phyloP scores from a whole-genome alignment of 257 asterid species.

The Agastache rugosa region DNA sequence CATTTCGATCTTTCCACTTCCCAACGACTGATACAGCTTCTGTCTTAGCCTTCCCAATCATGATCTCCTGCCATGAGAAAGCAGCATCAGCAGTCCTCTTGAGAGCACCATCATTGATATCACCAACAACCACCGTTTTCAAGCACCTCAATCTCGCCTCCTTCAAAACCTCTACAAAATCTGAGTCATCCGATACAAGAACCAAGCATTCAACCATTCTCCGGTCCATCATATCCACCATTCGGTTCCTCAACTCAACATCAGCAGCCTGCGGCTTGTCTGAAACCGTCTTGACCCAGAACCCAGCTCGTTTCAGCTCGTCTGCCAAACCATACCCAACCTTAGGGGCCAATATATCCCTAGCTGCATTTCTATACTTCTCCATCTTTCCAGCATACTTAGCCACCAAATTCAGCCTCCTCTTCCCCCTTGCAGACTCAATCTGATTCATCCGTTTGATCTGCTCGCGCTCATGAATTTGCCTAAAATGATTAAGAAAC shows the following conservation, averaged over 20 bases:
- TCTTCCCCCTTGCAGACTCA: constrained; percentile 79
- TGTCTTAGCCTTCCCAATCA: constrained; percentile 79
- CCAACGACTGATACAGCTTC: constrained; percentile 82
- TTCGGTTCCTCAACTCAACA: constrained; percentile 62
- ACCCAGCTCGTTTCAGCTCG: constrained; percentile 84
- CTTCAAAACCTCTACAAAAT: constrained; percentile 67
- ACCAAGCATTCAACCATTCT: constrained; percentile 69
- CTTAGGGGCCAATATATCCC: constrained; percentile 74
- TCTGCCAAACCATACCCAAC: constrained; percentile 79
- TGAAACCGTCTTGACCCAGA: constrained; percentile 74
- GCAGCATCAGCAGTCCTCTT: constrained; percentile 82
- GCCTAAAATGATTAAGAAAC: constrained; percentile 77
- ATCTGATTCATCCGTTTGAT: constrained; percentile 79
- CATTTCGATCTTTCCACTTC: constrained; percentile 78
- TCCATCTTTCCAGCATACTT: constrained; percentile 85
- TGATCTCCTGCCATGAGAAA: constrained; percentile 86
- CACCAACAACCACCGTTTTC: constrained; percentile 90
- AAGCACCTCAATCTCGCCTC: constrained; percentile 86
- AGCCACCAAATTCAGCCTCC: constrained; percentile 76
- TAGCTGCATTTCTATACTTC: constrained; percentile 76
- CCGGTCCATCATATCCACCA: constrained; percentile 82
- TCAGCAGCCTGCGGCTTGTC: constrained; percentile 87
- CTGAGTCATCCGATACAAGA: constrained; percentile 87
- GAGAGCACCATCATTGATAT: constrained; percentile 58
- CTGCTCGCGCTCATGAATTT: constrained; percentile 82